phyloP scores from a whole-genome alignment of 495 filamentous ascomycete genomes.

The Lophiotrema nucula region DNA sequence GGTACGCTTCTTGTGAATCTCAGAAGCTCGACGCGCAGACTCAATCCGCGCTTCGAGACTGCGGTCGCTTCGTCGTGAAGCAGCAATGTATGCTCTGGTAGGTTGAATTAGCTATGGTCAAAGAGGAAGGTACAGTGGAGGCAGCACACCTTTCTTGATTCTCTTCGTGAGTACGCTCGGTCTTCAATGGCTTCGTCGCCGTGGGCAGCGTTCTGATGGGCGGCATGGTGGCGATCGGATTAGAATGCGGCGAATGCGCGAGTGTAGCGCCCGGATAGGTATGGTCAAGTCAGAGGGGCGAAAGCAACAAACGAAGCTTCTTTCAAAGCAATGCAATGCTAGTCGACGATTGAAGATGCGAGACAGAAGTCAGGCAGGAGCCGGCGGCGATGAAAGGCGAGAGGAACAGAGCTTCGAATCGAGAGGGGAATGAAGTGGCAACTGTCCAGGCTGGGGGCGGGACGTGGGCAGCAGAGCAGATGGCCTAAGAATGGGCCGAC shows the following conservation, averaged over 20 bases:
- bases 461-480: no score
- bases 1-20: conserved; percentile 86
- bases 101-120: conserved; percentile 7
- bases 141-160: conserved; percentile 77
- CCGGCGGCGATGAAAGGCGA: no score
- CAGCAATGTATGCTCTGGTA: conserved; percentile 84
- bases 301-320: background rate
- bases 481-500: no score
- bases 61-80: conserved; percentile 85
- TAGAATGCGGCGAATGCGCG: conserved; percentile 4
- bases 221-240: conserved; percentile 17
- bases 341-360: background rate
- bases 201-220: conserved; percentile 41
- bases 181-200: conserved; percentile 55
- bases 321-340: background rate
- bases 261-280: background rate
- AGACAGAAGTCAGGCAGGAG: no score
- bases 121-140: background rate
- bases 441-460: background rate
- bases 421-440: background rate
- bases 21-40: conserved; percentile 82
- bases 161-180: conserved; percentile 76
- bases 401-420: no score
- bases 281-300: background rate
- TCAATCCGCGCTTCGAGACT: conserved; percentile 86